Evolutionary conservation across 2,329 filamentous ascomycete species (phyloP).

Genomic region (Alternaria tenuissima): DNA sequence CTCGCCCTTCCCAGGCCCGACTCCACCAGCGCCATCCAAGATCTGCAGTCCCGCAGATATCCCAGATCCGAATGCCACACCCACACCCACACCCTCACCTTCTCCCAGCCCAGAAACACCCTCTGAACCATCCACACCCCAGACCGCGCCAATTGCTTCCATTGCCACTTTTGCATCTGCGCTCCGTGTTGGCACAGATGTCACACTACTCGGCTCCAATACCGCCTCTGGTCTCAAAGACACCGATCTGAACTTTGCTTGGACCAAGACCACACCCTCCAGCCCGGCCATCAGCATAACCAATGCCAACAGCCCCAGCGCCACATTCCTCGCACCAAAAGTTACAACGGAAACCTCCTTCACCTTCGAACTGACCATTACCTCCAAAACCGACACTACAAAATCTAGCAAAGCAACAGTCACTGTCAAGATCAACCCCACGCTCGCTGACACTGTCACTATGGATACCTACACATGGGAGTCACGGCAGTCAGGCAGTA

Average conservation of each 20-base stretch:
- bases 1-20: conserved; percentile 48
- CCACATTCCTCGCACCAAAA: conserved; percentile 35
- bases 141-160: conserved; percentile 24
- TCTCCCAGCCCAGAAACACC: conserved; percentile 4
- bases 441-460: conserved; percentile 37
- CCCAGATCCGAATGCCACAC: conserved; percentile 21
- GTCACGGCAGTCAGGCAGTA: conserved; percentile 39
- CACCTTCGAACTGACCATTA: conserved; percentile 42
- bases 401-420: conserved; percentile 37
- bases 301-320: conserved; percentile 29
- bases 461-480: conserved; percentile 48
- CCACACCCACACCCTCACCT: conserved; percentile 3
- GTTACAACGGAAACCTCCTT: conserved; percentile 32
- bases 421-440: conserved; percentile 38
- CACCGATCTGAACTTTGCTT: conserved; percentile 41
- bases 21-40: conserved; percentile 37
- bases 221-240: conserved; percentile 29
- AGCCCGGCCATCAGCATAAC: conserved; percentile 31
- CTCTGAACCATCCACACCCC: conserved; percentile 6
- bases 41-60: conserved; percentile 34
- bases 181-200: conserved; percentile 41
- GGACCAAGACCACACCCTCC: conserved; percentile 40
- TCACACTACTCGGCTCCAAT: conserved; percentile 42
- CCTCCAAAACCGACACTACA: conserved; percentile 34
- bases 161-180: conserved; percentile 32